These are phyloP conservation scores for Lithocarpus polystachyus DNA, from an alignment of 306 rosid genomes.

Conservation along the genomic window DNA sequence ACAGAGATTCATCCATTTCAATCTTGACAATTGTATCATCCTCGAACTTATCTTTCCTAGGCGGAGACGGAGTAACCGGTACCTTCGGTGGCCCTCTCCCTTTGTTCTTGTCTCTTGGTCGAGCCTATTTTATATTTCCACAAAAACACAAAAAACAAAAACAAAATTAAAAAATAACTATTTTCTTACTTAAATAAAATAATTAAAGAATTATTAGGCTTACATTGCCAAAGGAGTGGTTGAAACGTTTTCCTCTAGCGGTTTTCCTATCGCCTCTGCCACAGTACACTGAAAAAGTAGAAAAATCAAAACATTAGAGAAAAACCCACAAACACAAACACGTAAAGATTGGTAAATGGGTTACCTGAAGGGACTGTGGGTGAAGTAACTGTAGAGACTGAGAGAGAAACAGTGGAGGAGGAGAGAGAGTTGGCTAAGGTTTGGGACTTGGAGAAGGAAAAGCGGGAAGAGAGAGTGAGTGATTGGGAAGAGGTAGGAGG, in stretches of 20 bases:
- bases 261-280: slow-evolving; percentile 87
- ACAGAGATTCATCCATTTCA: slow-evolving; percentile 64
- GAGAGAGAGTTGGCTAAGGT: slow-evolving; percentile 37
- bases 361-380: slow-evolving; percentile 57
- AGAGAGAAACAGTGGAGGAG: slow-evolving; percentile 26
- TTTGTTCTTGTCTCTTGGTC: slow-evolving; percentile 74
- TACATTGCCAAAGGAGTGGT: slow-evolving; percentile 75
- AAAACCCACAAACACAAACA: not conserved
- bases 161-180: not conserved
- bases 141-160: not conserved
- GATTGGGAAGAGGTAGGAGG: slow-evolving; percentile 40
- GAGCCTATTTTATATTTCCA: slow-evolving; percentile 40
- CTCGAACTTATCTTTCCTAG: slow-evolving; percentile 63
- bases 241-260: slow-evolving; percentile 78
- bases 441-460: slow-evolving; percentile 67
- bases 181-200: not conserved
- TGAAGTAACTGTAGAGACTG: slow-evolving; percentile 32
- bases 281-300: slow-evolving; percentile 46
- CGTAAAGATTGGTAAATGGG: not conserved
- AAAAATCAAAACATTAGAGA: slow-evolving; percentile 13
- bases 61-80: slow-evolving; percentile 43
- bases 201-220: not conserved
- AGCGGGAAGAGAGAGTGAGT: slow-evolving; percentile 33
- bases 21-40: slow-evolving; percentile 58
- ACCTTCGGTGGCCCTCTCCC: slow-evolving; percentile 81